Evolutionary conservation across 768 basidiomycete genomes (phyloP).

Genomic region (Panaeolus papilionaceus): DNA sequence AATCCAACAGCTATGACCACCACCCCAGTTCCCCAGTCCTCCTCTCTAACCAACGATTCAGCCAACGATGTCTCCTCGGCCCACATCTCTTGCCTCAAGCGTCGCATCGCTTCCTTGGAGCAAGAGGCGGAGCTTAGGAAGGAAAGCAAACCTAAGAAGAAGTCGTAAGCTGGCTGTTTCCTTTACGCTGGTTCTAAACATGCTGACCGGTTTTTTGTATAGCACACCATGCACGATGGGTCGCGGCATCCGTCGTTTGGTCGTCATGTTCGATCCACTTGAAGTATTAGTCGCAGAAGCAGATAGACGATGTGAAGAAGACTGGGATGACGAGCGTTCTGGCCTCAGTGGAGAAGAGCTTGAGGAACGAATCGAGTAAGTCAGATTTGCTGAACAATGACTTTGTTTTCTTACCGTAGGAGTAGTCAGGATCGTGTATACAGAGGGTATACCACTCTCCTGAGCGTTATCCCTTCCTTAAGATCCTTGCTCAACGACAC

Average conservation of each 20-base stretch:
- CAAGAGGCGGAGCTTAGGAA: too few relatives aligned
- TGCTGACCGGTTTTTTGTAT: conserved; percentile 1
- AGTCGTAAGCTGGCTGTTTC: too few relatives aligned
- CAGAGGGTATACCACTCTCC: conserved; percentile 15
- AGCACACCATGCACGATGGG: conserved; percentile 17
- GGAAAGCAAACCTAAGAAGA: too few relatives aligned
- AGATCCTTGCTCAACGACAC: conserved; percentile 17
- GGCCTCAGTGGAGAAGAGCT: conserved; percentile 8
- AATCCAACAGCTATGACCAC: too few relatives aligned
- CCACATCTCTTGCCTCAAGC: too few relatives aligned
- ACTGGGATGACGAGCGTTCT: conserved; percentile 13
- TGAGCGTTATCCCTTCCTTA: conserved; percentile 14
- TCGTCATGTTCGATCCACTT: conserved; percentile 19
- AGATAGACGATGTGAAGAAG: conserved; percentile 18
- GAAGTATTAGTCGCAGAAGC: conserved; percentile 17
- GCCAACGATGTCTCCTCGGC: too few relatives aligned
- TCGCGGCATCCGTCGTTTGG: conserved; percentile 18
- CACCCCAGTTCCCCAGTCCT: too few relatives aligned
- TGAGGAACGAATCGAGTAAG: conserved; percentile 7
- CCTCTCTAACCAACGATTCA: too few relatives aligned
- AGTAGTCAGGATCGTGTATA: conserved; percentile 17
- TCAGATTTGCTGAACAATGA: conserved; percentile 7
- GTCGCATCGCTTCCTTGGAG: too few relatives aligned
- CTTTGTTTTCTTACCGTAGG: conserved; percentile 7
- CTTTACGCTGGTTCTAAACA: too few relatives aligned